phyloP scores from a whole-genome alignment of 176 grass and related monocot species.

The Phragmites australis region DNA sequence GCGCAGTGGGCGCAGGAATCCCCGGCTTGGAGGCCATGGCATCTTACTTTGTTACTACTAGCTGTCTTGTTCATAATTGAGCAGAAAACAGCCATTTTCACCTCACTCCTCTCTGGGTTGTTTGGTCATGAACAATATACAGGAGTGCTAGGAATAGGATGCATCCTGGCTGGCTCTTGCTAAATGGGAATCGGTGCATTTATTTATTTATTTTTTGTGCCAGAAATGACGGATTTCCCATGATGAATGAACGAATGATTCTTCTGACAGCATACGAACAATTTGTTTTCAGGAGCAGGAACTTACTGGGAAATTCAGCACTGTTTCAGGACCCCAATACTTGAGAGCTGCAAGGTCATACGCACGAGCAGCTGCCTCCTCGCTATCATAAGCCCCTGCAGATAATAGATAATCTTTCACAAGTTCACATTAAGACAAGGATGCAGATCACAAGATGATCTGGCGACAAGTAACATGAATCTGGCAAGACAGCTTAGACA shows the following conservation, averaged over 20 bases:
- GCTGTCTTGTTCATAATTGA: neutral
- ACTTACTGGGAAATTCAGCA: conserved; percentile 80
- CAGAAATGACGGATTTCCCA: neutral
- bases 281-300: neutral
- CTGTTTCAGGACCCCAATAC: conserved; percentile 73
- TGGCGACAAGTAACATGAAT: conserved; percentile 28
- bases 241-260: neutral
- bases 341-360: conserved; percentile 94
- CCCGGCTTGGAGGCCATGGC: no score
- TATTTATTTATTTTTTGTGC: neutral
- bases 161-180: neutral
- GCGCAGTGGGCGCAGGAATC: no score
- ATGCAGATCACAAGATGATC: neutral
- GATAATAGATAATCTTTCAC: neutral
- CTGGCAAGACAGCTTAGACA: conserved; percentile 22
- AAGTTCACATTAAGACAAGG: conserved; percentile 20
- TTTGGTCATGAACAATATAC: neutral
- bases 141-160: neutral
- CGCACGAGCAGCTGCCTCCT: conserved; percentile 73
- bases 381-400: conserved; percentile 88
- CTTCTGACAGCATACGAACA: neutral
- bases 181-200: neutral
- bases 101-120: neutral
- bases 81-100: neutral
- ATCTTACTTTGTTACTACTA: neutral